Evolutionary conservation across 129 eudicot genomes (phyloP).

Genomic region (Centaurea solstitialis): DNA sequence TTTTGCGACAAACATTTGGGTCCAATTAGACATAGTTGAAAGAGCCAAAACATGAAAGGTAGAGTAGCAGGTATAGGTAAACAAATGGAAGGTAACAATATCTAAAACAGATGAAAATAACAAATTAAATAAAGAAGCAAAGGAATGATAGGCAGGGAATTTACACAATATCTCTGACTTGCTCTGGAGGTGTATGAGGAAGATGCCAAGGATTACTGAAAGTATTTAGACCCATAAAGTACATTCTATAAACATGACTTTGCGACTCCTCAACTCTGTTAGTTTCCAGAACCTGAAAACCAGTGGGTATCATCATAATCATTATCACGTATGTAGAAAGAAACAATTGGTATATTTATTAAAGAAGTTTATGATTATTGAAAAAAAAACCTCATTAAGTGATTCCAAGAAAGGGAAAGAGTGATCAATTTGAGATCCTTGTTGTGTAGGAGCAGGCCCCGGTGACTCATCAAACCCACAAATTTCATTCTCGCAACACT

Average conservation of each 20-base stretch:
- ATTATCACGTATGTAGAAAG: neutral
- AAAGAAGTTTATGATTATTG: neutral
- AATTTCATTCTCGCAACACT: slow-evolving; percentile 96
- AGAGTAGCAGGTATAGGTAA: neutral
- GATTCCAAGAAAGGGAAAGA: slow-evolving; percentile 97
- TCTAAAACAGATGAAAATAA: neutral
- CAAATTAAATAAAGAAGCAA: neutral
- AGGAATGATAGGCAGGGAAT: slow-evolving; percentile 13
- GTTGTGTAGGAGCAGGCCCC: slow-evolving; percentile 87
- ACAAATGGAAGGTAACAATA: neutral
- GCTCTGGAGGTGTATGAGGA: slow-evolving; percentile 94
- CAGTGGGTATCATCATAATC: neutral
- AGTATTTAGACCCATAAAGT: slow-evolving; percentile 89
- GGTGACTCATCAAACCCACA: slow-evolving; percentile 80
- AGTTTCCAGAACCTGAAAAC: slow-evolving; percentile 85
- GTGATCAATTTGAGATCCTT: slow-evolving; percentile 94
- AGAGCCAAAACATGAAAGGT: neutral
- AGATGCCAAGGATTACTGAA: slow-evolving; percentile 94
- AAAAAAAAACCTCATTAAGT: slow-evolving; percentile 73
- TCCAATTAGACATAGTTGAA: neutral
- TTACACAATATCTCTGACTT: slow-evolving; percentile 87
- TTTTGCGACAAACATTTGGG: neutral
- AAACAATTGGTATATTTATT: neutral
- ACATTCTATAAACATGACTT: slow-evolving; percentile 94
- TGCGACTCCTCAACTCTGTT: slow-evolving; percentile 96